Evolutionary conservation across 2,329 filamentous ascomycete species (phyloP).

Genomic region (Phialophora macrospora): DNA sequence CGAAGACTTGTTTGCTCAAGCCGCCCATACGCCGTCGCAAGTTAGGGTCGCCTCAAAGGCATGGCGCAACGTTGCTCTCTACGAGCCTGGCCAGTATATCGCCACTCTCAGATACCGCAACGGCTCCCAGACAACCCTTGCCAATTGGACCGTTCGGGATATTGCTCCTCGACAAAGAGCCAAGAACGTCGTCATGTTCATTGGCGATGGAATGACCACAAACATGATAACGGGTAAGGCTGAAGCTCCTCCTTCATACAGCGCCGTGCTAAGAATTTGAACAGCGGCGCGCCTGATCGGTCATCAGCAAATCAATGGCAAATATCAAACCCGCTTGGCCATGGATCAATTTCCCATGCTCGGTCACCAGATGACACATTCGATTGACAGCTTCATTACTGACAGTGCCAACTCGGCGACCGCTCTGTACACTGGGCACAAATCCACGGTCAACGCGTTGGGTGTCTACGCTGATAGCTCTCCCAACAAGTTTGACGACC

Average conservation of each 20-base stretch:
- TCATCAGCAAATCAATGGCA: slow-evolving; percentile 82
- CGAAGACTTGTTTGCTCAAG: slow-evolving; percentile 78
- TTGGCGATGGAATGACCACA: slow-evolving; percentile 69
- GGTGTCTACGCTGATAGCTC: slow-evolving; percentile 82
- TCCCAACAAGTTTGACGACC: slow-evolving; percentile 74
- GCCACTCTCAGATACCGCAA: slow-evolving; percentile 78
- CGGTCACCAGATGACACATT: slow-evolving; percentile 88
- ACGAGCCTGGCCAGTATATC: slow-evolving; percentile 78
- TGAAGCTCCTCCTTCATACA: background rate
- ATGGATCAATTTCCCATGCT: slow-evolving; percentile 85
- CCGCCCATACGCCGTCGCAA: slow-evolving; percentile 69
- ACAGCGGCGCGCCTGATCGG: slow-evolving; percentile 79
- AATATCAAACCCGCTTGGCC: slow-evolving; percentile 75
- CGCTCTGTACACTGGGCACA: slow-evolving; percentile 81
- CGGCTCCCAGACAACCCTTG: slow-evolving; percentile 67
- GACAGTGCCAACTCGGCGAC: slow-evolving; percentile 85
- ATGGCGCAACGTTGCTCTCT: slow-evolving; percentile 75
- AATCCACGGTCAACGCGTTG: slow-evolving; percentile 80
- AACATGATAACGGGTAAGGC: slow-evolving; percentile 48
- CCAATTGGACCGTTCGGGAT: slow-evolving; percentile 77
- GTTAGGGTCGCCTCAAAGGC: slow-evolving; percentile 82
- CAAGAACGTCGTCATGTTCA: slow-evolving; percentile 85
- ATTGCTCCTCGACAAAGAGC: slow-evolving; percentile 71
- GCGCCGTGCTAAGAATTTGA: slow-evolving; percentile 52
- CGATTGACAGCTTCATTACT: slow-evolving; percentile 82